A percentile compares a stretch with the other conserved stretches of the same genome.
These are phyloP conservation scores for Mycena indigotica DNA, from an alignment of 768 basidiomycete species.

Conservation along the genomic window DNA sequence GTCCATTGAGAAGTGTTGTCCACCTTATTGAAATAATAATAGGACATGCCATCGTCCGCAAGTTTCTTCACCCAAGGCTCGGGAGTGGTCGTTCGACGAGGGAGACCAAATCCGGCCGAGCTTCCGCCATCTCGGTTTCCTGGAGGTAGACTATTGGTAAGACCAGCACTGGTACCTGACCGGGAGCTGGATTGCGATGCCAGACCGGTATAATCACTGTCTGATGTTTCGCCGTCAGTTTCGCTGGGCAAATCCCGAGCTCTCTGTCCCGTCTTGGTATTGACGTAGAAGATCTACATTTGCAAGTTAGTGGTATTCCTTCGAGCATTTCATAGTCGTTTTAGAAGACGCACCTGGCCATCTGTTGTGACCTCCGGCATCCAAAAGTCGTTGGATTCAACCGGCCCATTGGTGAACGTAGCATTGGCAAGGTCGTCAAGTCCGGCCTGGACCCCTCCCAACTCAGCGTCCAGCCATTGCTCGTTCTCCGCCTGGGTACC, in stretches of 20 bases:
- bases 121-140: constrained; percentile 35
- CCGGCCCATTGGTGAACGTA: constrained; percentile 32
- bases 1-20: constrained; percentile 74
- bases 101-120: constrained; percentile 61
- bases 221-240: constrained; percentile 63
- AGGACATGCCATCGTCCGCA: constrained; percentile 80
- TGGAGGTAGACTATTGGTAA: constrained; percentile 42
- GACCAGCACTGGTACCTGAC: constrained; percentile 53
- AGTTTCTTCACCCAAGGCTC: constrained; percentile 84
- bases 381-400: constrained; percentile 81
- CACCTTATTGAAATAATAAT: constrained; percentile 75
- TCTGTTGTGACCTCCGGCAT: constrained; percentile 81
- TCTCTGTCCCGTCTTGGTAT: constrained; percentile 82
- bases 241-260: constrained; percentile 84
- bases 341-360: constrained; percentile 70
- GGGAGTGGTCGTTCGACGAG: constrained; percentile 60
- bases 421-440: constrained; percentile 34
- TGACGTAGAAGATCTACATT: constrained; percentile 88
- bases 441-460: constrained; percentile 36
- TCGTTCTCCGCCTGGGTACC: constrained; percentile 51
- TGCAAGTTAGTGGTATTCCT: background rate
- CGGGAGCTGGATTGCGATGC: constrained; percentile 61
- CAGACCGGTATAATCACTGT: constrained; percentile 62
- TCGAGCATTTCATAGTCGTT: too few species aligned
- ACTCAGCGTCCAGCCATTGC: constrained; percentile 59